Evolutionary conservation across 140 eudicot species (phyloP).

Genomic region (Oenanthe javanica): DNA sequence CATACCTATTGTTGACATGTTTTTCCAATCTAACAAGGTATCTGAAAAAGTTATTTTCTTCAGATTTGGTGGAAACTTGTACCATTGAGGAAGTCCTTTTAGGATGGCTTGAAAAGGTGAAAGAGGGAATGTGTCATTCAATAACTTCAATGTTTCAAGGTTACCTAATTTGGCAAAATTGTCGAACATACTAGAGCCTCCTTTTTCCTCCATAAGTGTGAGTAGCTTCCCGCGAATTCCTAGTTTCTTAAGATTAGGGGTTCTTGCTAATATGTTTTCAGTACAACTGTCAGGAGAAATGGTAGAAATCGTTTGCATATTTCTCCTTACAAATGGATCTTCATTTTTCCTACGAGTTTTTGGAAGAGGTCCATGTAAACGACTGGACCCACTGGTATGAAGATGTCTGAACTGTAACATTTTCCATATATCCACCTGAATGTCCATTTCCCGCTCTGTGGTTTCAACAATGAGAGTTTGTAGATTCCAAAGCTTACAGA

Average conservation of each 20-base stretch:
- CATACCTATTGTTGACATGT: slow-evolving; percentile 57
- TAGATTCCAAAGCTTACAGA: slow-evolving; percentile 52
- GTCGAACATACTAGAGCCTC: slow-evolving; percentile 30
- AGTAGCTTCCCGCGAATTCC: slow-evolving; percentile 55
- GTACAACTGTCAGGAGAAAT: slow-evolving; percentile 58
- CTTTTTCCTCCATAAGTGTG: slow-evolving; percentile 35
- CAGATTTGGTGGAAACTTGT: slow-evolving; percentile 57
- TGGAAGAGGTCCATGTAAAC: slow-evolving; percentile 42
- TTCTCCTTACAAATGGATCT: slow-evolving; percentile 33
- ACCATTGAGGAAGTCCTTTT: slow-evolving; percentile 33
- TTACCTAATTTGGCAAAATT: slow-evolving; percentile 37
- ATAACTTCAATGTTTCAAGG: slow-evolving; percentile 50
- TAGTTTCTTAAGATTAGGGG: slow-evolving; percentile 47
- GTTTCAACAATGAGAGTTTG: slow-evolving; percentile 58
- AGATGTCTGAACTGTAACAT: slow-evolving; percentile 64
- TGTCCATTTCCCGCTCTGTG: slow-evolving; percentile 41
- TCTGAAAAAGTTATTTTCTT: slow-evolving; percentile 53
- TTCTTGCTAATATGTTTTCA: slow-evolving; percentile 40
- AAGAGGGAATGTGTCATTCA: slow-evolving; percentile 49
- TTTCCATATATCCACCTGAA: slow-evolving; percentile 59
- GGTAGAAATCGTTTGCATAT: slow-evolving; percentile 45
- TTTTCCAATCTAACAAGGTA: slow-evolving; percentile 58
- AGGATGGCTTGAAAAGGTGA: slow-evolving; percentile 42
- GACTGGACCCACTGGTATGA: slow-evolving; percentile 45
- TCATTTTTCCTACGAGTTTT: slow-evolving; percentile 36